Evolutionary conservation across 2,329 filamentous ascomycete species (phyloP).

Genomic region (Apiospora hydei): DNA sequence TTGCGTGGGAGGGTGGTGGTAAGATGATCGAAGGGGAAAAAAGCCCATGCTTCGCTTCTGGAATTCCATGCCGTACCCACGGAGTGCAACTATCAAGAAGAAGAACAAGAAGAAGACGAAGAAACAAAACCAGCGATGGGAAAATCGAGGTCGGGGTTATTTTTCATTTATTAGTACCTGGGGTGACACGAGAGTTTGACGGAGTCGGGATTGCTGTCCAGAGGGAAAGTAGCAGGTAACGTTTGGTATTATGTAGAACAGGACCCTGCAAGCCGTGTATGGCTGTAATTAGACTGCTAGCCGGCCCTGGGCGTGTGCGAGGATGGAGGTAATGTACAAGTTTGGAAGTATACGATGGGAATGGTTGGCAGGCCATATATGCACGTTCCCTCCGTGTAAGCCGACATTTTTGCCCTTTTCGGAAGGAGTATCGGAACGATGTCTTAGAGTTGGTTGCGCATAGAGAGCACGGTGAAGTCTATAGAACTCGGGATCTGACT

Average conservation of each 20-base stretch:
- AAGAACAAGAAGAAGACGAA: not conserved
- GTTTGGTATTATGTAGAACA: not conserved
- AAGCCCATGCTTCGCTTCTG: not conserved
- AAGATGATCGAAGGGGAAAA: not conserved
- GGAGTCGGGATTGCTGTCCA: not conserved
- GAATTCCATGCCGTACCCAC: slow-evolving; percentile 5
- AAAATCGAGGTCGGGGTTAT: not conserved
- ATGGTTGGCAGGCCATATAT: slow-evolving; percentile 21
- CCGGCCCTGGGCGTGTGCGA: not conserved
- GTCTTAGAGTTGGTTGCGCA: slow-evolving; percentile 21
- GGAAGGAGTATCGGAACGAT: slow-evolving; percentile 22
- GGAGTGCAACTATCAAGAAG: not conserved
- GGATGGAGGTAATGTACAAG: slow-evolving; percentile 15
- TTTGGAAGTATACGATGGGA: slow-evolving; percentile 17
- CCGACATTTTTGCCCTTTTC: slow-evolving; percentile 22
- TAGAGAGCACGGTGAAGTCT: slow-evolving; percentile 5
- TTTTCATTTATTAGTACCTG: not conserved
- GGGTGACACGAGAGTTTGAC: not conserved
- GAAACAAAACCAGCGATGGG: not conserved
- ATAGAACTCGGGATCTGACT: slow-evolving; percentile 2
- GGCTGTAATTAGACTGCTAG: slow-evolving; percentile 8
- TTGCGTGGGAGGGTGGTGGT: not conserved
- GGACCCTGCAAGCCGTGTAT: not conserved
- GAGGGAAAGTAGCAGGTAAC: not conserved
- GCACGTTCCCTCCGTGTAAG: slow-evolving; percentile 24